Base-by-base conservation (phyloP, 1,284 basidiomycete genomes). In the Ceratobasidium papillatum region DNA sequence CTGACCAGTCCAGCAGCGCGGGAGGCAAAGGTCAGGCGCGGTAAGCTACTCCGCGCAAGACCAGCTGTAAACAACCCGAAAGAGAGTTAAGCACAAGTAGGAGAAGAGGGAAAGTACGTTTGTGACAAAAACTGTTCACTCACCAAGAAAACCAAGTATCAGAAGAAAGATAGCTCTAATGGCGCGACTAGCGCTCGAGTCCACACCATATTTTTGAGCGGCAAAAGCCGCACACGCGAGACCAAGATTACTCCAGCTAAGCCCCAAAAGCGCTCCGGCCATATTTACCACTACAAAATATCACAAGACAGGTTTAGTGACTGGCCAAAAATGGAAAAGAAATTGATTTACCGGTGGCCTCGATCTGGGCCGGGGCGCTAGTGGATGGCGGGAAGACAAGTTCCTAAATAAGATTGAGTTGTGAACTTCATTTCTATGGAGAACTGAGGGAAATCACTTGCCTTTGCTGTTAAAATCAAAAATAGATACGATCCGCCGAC, bases 331-430 rank as follows among this genome's bases (percentile, higher is more conserved):
- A 12, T 51, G 22, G 56, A 25, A 17, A 38, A 41, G n/a, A 45
- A 36, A 2, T 22, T 3, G 22, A 61, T 43, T 49, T 62, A 47
- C 69, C 69, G 47, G 69, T 61, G 27, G 82, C 81, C 78, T 87
- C 86, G 3, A 87, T 78, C 77, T 87, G 86, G 77, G 87, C 85
- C 0, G 86, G 83, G 11, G 87, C 81, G 77, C 82, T 85, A 63
- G 84, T 83, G 76, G 87, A 85, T 0, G 84, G 83, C 12, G 84
- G 83, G 77, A 87, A 87, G 52, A 86, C 83, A 2, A 87, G 82
- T 74, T 87, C 86, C 75, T 72, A 22, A 11, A 49, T 11, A n/a
- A 34, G 45, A 27, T 2, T 51, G 14, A 61, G 45, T 7, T 47
- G 7, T 11, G 19, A 47, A 4, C 45, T 41, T 34, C 12, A 3